Conservation (phyloP, 2,329 filamentous ascomycete genomes). For the Xylariaceae sp. region DNA sequence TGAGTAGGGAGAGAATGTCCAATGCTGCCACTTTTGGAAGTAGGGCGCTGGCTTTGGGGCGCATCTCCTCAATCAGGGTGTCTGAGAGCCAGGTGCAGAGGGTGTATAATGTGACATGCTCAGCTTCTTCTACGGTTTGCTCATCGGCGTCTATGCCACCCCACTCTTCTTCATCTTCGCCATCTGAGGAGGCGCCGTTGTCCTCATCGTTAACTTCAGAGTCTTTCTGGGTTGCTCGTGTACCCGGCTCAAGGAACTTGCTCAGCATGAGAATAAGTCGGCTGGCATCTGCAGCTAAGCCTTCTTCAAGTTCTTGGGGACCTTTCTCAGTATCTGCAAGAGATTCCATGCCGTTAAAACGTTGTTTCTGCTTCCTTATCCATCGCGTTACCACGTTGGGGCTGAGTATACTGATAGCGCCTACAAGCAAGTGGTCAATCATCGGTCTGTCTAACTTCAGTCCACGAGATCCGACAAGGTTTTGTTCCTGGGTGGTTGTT, state of each 20-base stretch:
- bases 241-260: slow-evolving; percentile 60
- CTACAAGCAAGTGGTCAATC: slow-evolving; percentile 55
- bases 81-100: slow-evolving; percentile 76
- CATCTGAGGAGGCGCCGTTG: slow-evolving; percentile 35
- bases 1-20: slow-evolving; percentile 69
- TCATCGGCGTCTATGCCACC: slow-evolving; percentile 33
- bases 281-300: slow-evolving; percentile 73
- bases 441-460: slow-evolving; percentile 63
- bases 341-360: slow-evolving; percentile 2
- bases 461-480: slow-evolving; percentile 68
- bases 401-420: slow-evolving; percentile 27
- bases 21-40: slow-evolving; percentile 74
- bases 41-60: slow-evolving; percentile 61
- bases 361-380: slow-evolving; percentile 28
- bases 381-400: slow-evolving; percentile 40
- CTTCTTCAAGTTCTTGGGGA: slow-evolving; percentile 54
- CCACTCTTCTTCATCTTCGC: slow-evolving; percentile 41
- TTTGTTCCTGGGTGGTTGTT: slow-evolving; percentile 51
- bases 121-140: slow-evolving; percentile 21
- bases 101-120: slow-evolving; percentile 57
- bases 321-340: slow-evolving; percentile 11
- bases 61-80: slow-evolving; percentile 73
- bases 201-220: slow-evolving; percentile 44
- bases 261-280: slow-evolving; percentile 83
- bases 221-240: slow-evolving; percentile 39